These are phyloP conservation scores for Oenanthe sinensis DNA, from an alignment of 129 eudicot species.

Conservation along the genomic window DNA sequence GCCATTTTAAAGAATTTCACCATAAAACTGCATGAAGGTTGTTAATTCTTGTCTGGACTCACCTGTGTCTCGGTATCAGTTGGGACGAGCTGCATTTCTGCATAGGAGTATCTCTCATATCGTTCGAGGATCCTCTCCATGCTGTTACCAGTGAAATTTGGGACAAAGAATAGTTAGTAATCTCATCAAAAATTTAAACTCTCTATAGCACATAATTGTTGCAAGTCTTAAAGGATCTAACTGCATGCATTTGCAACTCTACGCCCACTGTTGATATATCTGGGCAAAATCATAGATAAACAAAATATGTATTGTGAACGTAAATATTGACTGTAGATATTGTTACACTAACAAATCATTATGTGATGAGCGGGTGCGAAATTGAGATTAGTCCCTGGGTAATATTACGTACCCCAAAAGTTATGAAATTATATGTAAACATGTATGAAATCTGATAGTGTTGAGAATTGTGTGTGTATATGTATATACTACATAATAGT, in stretches of 20 bases:
- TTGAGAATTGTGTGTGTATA: too few relatives aligned
- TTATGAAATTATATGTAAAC: too few relatives aligned
- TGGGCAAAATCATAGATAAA: background rate
- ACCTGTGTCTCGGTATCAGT: constrained; percentile 57
- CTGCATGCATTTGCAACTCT: background rate
- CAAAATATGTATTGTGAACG: background rate
- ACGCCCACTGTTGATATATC: background rate
- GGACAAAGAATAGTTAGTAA: background rate
- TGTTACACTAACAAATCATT: too few relatives aligned
- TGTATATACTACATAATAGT: too few relatives aligned
- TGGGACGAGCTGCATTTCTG: constrained; percentile 47
- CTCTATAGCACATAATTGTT: background rate
- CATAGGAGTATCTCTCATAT: constrained; percentile 67
- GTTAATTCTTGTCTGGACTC: background rate
- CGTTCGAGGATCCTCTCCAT: constrained; percentile 83
- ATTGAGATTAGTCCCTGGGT: too few relatives aligned
- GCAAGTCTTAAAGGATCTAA: background rate
- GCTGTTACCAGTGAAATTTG: constrained; percentile 27
- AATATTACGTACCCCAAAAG: too few relatives aligned
- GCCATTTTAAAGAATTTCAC: background rate
- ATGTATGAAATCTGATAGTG: too few relatives aligned
- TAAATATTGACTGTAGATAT: too few relatives aligned
- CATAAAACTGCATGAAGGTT: background rate
- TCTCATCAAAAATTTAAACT: background rate
- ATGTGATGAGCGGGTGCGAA: too few relatives aligned